Base-by-base conservation (phyloP, 352 stramenopile species). In the Globisporangium viniferum region DNA sequence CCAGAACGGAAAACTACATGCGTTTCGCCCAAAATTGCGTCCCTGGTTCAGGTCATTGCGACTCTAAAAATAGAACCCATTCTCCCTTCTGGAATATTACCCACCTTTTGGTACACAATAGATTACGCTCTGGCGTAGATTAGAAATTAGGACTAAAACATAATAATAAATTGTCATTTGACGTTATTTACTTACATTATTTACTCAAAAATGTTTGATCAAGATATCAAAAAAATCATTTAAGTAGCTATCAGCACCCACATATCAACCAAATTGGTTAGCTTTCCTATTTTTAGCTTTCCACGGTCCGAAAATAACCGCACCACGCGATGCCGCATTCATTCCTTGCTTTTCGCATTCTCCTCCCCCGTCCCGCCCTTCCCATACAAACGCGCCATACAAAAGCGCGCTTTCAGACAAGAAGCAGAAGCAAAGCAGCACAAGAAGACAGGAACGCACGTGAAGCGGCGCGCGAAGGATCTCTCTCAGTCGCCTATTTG, bases 401-500 rank as follows among this genome's bases (percentile, higher is more conserved):
- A 49, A 49, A 49, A 49, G 15, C 15, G 39, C 39, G 41, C 41
- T 49, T 49, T 49, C 41, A 20, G 41, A 49, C 44, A 51, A 51
- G 44, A 22, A 51, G 44, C 15, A 51, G 18, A 22, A 51, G 44
- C 22, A 51, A 51, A 33, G 31, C 31, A 33, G 31, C 3, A 33
- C 31, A 33, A 51, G 44, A 33, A 51, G 44, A 51, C n/a, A 51
- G 44, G 15, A 58, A 18, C 0, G 51, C 22, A 35, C n/a, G 51
- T 57, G 44, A 59, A 59, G 53, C 53, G 53, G 24, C 27, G 53
- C 53, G 44, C 44, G 29, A 24, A 41, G 27, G 8, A 58, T 58
- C 51, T 31, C 51, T 33, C 24, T 59, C 54, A 59, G 54, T 59
- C 54, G 29, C 54, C 54, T 59, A 59, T 59, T 59, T 59, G 54